Evolutionary conservation across 306 rosid genomes (phyloP), one percentile per base, ranked within the genome.

Genomic region (Lithocarpus polystachyus): DNA sequence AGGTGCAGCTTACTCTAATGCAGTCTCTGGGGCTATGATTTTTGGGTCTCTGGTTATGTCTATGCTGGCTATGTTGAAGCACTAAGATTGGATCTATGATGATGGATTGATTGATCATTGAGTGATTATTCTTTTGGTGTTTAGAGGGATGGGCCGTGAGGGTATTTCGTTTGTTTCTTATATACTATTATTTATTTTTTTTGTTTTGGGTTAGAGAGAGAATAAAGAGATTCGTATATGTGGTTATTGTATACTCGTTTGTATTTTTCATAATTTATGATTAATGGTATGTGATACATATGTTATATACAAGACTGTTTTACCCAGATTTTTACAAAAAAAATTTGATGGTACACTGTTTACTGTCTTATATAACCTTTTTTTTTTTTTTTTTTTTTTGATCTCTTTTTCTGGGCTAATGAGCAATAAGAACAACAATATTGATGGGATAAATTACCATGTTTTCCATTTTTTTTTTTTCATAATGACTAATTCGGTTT

Each of bases 21-120:
- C 85, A 0, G 26, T 74, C 52, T 91, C 91, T 0, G 72, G 84
- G 19, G 76, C 84, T 2, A 7, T 84, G 76, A 33, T 87, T 14
- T 82, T 60, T 48, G 81, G 80, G 57, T 89, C 87, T 20, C 19
- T 76, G 65, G 71, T 78, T 37, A 11, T 82, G 5, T 83, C 88
- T 56, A 26, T 79, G 67, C 52, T 79, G 0, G 84, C 85, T 9
- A 56, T 80, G 29, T 82, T 76, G 40, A 84, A 79, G 83, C 80
- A 80, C 45, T 64, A 29, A 56, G 35, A 14, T 11, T 0, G 33
- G 15, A 51, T 52, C 22, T 26, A 2, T 5, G 75, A 59, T 56
- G 35, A 31, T 31, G 35, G 35, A 31, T 31, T 31, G 35, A 31
- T 31, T 31, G 35, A 31, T 31, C 35, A 31, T 11, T 23, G 31